Percentiles rank a stretch among this genome's conserved stretches.
phyloP scores from a whole-genome alignment of 805 yeast genomes.

The Wickerhamiella australiensis region DNA sequence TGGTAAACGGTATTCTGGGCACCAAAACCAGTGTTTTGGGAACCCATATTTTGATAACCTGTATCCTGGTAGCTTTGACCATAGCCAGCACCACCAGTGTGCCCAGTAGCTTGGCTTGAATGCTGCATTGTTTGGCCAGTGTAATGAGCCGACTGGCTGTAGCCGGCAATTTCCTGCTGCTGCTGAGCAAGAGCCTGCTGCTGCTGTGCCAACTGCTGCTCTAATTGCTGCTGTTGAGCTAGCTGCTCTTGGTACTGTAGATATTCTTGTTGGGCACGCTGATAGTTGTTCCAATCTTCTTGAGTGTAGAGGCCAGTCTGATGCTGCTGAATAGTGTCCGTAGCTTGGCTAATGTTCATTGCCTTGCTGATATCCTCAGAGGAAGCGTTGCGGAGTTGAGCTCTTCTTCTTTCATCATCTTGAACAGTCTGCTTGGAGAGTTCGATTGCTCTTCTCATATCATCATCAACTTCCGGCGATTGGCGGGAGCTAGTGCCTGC shows the following conservation, averaged over 20 bases:
- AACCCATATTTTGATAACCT: neutral
- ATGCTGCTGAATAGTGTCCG: slow-evolving; percentile 34
- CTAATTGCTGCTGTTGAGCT: slow-evolving; percentile 21
- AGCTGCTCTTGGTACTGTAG: slow-evolving; percentile 24
- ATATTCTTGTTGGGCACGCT: slow-evolving; percentile 19
- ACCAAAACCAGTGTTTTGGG: slow-evolving; percentile 1
- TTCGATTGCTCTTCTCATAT: slow-evolving; percentile 67
- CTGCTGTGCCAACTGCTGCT: slow-evolving; percentile 15
- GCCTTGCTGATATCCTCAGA: slow-evolving; percentile 61
- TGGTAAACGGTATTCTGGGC: neutral
- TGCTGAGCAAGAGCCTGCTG: slow-evolving; percentile 24
- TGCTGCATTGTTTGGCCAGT: neutral
- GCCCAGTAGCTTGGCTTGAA: neutral
- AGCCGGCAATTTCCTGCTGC: slow-evolving; percentile 25
- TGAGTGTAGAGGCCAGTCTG: slow-evolving; percentile 8
- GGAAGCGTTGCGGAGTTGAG: slow-evolving; percentile 30
- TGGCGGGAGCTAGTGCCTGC: neutral
- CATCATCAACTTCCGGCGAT: slow-evolving; percentile 44
- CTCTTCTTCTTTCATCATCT: slow-evolving; percentile 52
- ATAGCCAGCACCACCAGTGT: slow-evolving; percentile 21
- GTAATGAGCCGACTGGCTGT: slow-evolving; percentile 20
- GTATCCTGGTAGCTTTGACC: neutral
- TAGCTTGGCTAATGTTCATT: slow-evolving; percentile 59
- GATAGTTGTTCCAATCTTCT: slow-evolving; percentile 19
- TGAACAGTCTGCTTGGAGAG: slow-evolving; percentile 72